Evolutionary conservation across 202 grass and related monocot genomes (phyloP), one percentile per base, ranked within the genome.

Genomic region (Bolboschoenoplectus hybrid): DNA sequence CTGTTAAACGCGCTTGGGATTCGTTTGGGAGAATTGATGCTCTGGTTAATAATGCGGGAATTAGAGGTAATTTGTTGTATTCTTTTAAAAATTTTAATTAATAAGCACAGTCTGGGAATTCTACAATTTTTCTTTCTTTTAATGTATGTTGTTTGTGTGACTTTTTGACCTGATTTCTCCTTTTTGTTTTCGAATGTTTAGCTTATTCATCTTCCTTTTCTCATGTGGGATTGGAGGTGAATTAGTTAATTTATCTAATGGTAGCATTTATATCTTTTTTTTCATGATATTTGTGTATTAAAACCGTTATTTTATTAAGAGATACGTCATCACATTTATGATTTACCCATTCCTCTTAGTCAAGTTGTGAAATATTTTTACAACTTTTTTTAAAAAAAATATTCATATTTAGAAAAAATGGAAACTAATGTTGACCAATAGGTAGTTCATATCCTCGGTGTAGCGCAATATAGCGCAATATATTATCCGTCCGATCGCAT

Each of bases 41-140:
- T 16, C 77, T 98, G 83, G 80, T 98, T 53, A 95, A 98, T 77
- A 95, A 98, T 86, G 93, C 95, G 1, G 95, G 95, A 45, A 68
- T 95, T 49, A 86, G 95, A 91, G 95, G 95, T 97, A 91, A 75
- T 38, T 13, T 5, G 17, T 75, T 82, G 45, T 62, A 64, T 74
- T 49, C 34, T 39, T 56, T 39, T 9, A 16, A 17, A 68, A 13
- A 10, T 49, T 44, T 67, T 51, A 61, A 9, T 82, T 26, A 35
- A 0, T 6, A 49, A 38, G 9, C 49, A 56, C 13, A 57, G 62
- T 81, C 43, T 66, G 80, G 13, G 44, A 65, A 32, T 82, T 7
- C n/a, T 26, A 4, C 10, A 73, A 5, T 65, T 82, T 64, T 64
- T 82, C 16, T 20, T 50, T 4, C 12, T 65, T 20, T 60, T 12